A percentile compares a stretch with the other conserved stretches of the same genome.
phyloP scores from a whole-genome alignment of 208 protist genomes.

The Balamuthia mandrillaris region DNA sequence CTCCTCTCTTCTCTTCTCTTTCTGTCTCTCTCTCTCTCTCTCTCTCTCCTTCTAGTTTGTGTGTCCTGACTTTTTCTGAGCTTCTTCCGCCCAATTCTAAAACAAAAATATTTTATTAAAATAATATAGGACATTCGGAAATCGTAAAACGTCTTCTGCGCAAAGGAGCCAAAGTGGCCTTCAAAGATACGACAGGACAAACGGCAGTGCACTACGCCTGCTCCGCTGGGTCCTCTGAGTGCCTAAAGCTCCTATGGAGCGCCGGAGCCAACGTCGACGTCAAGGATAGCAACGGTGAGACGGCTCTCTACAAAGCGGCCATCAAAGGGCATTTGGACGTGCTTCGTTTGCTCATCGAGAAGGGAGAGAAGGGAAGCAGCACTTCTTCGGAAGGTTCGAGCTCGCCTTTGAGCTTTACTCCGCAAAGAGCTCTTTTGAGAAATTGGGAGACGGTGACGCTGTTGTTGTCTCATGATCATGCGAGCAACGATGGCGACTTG shows the following conservation, averaged over 20 bases:
- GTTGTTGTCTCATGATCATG: too few species aligned
- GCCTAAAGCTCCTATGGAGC: neutral
- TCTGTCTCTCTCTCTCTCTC: neutral
- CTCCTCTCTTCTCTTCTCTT: neutral
- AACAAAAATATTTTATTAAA: neutral
- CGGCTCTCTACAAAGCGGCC: slow-evolving; percentile 10
- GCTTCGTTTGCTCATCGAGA: neutral
- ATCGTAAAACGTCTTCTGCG: neutral
- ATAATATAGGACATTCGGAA: neutral
- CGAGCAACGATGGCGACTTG: too few species aligned
- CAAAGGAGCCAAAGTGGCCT: neutral
- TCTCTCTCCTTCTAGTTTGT: neutral
- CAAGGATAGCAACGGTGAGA: slow-evolving; percentile 27
- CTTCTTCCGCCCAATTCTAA: neutral
- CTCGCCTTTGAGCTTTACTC: neutral
- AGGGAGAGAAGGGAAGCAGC: neutral
- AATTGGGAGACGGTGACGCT: slow-evolving; percentile 30
- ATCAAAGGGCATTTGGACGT: slow-evolving; percentile 14
- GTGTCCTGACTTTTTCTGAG: neutral
- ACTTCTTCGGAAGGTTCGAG: neutral
- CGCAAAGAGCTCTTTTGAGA: neutral
- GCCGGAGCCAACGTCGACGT: neutral
- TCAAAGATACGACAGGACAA: neutral
- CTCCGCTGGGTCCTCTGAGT: neutral
- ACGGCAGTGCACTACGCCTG: slow-evolving; percentile 18